Conservation (phyloP, 2,329 filamentous ascomycete species). For the Emmonsiellopsis sp. region DNA sequence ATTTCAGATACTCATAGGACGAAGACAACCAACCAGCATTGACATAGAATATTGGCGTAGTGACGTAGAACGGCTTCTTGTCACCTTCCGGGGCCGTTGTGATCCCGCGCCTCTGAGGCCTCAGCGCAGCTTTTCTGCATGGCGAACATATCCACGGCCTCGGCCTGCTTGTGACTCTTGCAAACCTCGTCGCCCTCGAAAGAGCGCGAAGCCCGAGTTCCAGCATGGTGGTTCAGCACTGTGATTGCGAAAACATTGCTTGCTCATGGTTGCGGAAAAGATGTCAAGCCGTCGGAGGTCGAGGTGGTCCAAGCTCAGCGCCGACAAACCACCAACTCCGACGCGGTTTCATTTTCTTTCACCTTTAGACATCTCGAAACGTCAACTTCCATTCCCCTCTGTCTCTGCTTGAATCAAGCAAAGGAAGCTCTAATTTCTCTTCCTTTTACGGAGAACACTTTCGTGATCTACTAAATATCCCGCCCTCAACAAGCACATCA, state of each 20-base stretch:
- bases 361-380: not conserved
- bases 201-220: constrained; percentile 23
- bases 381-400: not conserved
- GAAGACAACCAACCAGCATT: constrained; percentile 63
- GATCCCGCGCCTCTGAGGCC: constrained; percentile 15
- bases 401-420: too few species aligned
- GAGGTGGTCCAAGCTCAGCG: constrained; percentile 5
- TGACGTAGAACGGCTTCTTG: constrained; percentile 85
- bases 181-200: constrained; percentile 21
- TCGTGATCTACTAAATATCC: not conserved
- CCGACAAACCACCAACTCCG: not conserved
- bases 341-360: not conserved
- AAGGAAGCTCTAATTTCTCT: too few species aligned
- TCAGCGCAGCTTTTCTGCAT: constrained; percentile 17
- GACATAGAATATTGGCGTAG: constrained; percentile 97
- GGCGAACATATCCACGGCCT: constrained; percentile 22
- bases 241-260: too few species aligned
- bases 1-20: not conserved
- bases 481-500: not conserved
- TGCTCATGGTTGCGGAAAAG: constrained; percentile 1
- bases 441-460: too few species aligned
- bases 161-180: constrained; percentile 10
- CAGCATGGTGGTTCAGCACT: constrained; percentile 18
- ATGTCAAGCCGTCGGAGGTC: not conserved
- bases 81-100: not conserved